These are phyloP conservation scores for Ilex asprella DNA, from an alignment of 257 asterid genomes.

Conservation along the genomic window DNA sequence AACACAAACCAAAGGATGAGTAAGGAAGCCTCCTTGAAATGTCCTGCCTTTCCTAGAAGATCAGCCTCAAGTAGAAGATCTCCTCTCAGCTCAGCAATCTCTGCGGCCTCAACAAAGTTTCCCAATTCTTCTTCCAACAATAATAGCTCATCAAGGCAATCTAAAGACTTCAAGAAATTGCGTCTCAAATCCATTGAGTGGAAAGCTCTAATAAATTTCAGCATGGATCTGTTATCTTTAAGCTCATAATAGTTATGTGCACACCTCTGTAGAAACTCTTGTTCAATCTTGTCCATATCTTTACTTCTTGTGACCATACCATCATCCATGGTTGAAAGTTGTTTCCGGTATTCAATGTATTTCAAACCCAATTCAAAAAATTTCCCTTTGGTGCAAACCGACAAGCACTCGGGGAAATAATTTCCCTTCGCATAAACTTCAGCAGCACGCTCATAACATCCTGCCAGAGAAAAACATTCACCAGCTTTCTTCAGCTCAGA, in stretches of 20 bases:
- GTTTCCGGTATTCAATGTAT: conserved; percentile 51
- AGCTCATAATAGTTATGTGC: conserved; percentile 22
- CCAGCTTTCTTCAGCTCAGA: conserved; percentile 42
- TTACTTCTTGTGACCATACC: conserved; percentile 3
- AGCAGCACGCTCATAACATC: conserved; percentile 34
- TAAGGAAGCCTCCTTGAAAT: conserved; percentile 21
- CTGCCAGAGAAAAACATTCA: conserved; percentile 55
- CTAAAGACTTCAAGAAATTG: conserved; percentile 30
- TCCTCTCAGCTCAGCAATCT: conserved; percentile 36
- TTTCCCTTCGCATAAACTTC: conserved; percentile 37
- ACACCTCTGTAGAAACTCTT: conserved; percentile 38
- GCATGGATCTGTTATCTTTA: conserved; percentile 28
- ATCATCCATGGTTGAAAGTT: conserved; percentile 13
- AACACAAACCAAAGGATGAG: conserved; percentile 30
- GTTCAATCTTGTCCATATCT: conserved; percentile 29
- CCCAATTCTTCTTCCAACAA: conserved; percentile 45
- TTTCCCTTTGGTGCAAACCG: conserved; percentile 38
- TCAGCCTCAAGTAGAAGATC: conserved; percentile 36
- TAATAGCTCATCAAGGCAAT: conserved; percentile 39
- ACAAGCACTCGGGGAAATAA: conserved; percentile 39
- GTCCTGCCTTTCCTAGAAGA: conserved; percentile 27
- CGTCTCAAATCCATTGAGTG: conserved; percentile 32
- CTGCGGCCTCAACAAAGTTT: conserved; percentile 50
- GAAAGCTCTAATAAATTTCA: conserved; percentile 47
- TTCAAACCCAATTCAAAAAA: conserved; percentile 36